Evolutionary conservation across 306 rosid species (phyloP).

Genomic region (Purshia tridentata): DNA sequence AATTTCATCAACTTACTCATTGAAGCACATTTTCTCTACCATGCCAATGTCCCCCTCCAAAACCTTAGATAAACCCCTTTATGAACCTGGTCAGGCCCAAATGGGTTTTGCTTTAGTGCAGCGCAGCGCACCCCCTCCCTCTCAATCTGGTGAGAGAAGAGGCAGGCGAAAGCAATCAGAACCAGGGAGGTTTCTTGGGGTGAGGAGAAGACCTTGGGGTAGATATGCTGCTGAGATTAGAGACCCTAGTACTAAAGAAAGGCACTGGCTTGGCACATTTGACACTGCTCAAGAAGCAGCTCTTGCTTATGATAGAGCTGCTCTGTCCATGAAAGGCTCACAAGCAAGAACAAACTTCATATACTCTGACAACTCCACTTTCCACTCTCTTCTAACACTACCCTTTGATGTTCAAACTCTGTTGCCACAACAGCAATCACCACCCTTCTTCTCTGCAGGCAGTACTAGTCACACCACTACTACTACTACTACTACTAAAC

Average conservation of each 20-base stretch:
- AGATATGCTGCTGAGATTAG: conserved; percentile 96
- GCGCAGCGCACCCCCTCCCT: conserved; percentile 45
- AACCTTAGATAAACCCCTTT: conserved; percentile 53
- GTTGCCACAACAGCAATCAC: conserved; percentile 37
- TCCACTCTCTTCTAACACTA: conserved; percentile 54
- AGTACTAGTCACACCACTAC: not conserved
- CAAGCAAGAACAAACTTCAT: conserved; percentile 96
- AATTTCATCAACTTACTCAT: conserved; percentile 1
- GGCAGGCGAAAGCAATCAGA: conserved; percentile 87
- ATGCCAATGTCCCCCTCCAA: conserved; percentile 72
- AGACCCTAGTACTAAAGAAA: conserved; percentile 95
- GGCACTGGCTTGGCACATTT: conserved; percentile 99
- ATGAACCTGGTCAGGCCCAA: conserved; percentile 47
- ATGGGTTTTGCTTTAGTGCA: conserved; percentile 63
- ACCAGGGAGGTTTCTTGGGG: conserved; percentile 93
- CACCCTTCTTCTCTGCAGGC: not conserved
- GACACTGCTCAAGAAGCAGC: conserved; percentile 99
- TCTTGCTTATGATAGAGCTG: conserved; percentile 99
- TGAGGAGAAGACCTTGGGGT: conserved; percentile 95
- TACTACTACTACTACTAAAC: conserved; percentile 17
- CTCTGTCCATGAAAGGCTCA: conserved; percentile 91
- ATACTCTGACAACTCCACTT: conserved; percentile 66
- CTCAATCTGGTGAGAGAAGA: conserved; percentile 65
- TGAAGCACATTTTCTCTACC: not conserved
- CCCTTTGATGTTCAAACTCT: conserved; percentile 58